Base-by-base conservation (phyloP, 768 basidiomycete genomes). In the Hysterangium stoloniferum region DNA sequence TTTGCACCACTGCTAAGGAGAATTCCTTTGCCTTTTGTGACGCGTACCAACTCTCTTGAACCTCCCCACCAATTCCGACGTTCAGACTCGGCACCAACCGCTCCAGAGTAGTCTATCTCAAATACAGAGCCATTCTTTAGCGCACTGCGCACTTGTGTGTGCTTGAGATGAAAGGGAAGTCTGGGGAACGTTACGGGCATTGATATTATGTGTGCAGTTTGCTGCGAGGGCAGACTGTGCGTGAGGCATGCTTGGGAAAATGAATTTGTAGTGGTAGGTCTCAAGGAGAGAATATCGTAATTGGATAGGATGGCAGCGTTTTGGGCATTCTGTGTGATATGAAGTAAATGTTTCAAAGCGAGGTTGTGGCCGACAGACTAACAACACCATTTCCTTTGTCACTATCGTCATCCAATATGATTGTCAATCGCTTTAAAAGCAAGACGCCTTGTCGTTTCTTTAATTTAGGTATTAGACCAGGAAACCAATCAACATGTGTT, bases 11-110 rank as follows among this genome's bases (percentile, higher is more conserved):
- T 76, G 53, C 83, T 84, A 6, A 90, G 69, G 11, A 94, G 61
- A 46, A 92, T 61, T 0, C 80, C 83, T 60, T 81, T 86, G 1
- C 89, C 88, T 56, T 87, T 87, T 2, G 87, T 84, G 1, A 89
- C 87, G 1, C 90, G 74, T 15, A 79, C 73, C 2, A 93, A 69
- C 64, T 94, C 90, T 29, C 82, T 70, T 9, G 86, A 78, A 0
- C 78, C 73, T 0, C 84, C 79, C 90, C 90, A 87, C 89, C 88
- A 88, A 56, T 90, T 87, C 34, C 86, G 68, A 66, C 86, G 86
- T 4, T 78, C 76, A 40, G 81, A 79, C 17, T 73, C 71, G 42
- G 81, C 80, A 1, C 77, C 80, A 1, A 81, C 80, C 0, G 86
- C 84, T 12, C 85, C 84, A 0, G 78, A 79, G 54, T 91, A 92